These are phyloP conservation scores for Lophiotrema nucula DNA, from an alignment of 495 filamentous ascomycete species.

Conservation along the genomic window DNA sequence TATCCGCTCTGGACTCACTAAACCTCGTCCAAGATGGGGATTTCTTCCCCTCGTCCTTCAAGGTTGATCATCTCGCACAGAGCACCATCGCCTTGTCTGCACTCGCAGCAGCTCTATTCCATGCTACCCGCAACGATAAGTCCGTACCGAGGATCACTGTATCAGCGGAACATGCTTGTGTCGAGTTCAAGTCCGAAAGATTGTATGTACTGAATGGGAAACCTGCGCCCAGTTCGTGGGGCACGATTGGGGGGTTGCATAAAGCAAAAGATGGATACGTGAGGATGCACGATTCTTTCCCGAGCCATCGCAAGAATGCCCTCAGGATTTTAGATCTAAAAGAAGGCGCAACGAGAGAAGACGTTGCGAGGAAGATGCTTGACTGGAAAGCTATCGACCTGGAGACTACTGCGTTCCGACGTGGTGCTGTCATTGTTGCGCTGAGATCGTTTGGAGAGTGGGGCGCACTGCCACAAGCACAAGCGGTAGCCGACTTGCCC, in stretches of 20 bases:
- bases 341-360: slow-evolving; percentile 34
- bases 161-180: slow-evolving; percentile 41
- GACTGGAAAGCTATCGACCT: slow-evolving; percentile 44
- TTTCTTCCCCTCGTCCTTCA: slow-evolving; percentile 47
- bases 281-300: slow-evolving; percentile 47
- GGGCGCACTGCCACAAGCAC: slow-evolving; percentile 45
- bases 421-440: slow-evolving; percentile 43
- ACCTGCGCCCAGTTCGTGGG: slow-evolving; percentile 36
- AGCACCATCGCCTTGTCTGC: slow-evolving; percentile 47
- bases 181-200: slow-evolving; percentile 49
- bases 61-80: slow-evolving; percentile 47
- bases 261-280: slow-evolving; percentile 48
- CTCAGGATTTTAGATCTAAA: slow-evolving; percentile 41
- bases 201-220: slow-evolving; percentile 42
- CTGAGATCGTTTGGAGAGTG: slow-evolving; percentile 44
- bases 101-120: slow-evolving; percentile 43
- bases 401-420: slow-evolving; percentile 38
- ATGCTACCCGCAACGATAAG: slow-evolving; percentile 31
- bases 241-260: slow-evolving; percentile 47
- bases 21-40: slow-evolving; percentile 21
- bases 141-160: slow-evolving; percentile 39
- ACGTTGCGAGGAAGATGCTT: slow-evolving; percentile 38
- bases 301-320: slow-evolving; percentile 44
- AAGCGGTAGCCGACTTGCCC: slow-evolving; percentile 43
- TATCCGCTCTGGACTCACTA: slow-evolving; percentile 23